Base-by-base conservation (phyloP, 1,284 basidiomycete genomes). In the Neolentinus lepideus region DNA sequence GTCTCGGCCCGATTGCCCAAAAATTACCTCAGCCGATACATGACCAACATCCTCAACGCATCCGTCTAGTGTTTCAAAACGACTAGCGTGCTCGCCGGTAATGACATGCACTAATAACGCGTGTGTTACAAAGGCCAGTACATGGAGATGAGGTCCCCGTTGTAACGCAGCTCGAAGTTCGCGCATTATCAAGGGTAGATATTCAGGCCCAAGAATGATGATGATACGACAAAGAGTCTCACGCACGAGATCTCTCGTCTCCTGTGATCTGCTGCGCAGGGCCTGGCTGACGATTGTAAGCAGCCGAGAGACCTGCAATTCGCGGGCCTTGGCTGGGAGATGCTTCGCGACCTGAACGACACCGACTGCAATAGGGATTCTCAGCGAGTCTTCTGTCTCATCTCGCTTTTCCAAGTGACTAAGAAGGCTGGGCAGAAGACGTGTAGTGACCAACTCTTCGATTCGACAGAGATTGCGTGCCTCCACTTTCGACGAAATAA, bases 81-180 rank as follows among this genome's bases (percentile, higher is more conserved):
- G 61, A 54, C 57, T 67, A 1, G 73, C 70, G 55, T 83, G 74
- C 2, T 87, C 83, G 1, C 77, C 74, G 1, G 80, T 74, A 0
- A 92, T 94, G 52, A 92, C 80, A 57, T 93, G 84, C 8, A 88
- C 83, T 19, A 99, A 75, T 29, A 99, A 74, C 0, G 90, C 81
- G 67, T 99, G 96, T 0, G 83, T 79, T 0, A 89, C 87, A 59
- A 89, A 92, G 0, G 95, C 94, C 27, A 98, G 78, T 12, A 98
- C 85, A 64, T 99, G 95, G 0, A 97, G 82, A 61, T 99, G 97
- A 0, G 97, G 94, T 2, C 97, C 97, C 10, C 95, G 90, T 53
- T 85, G 68, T 16, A 99, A 81, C 0, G 94, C 91, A 1, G 78
- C 83, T 19, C 91, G 82, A 52, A 98, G 77, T 68, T 98, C 95